phyloP scores from a whole-genome alignment of 2,329 filamentous ascomycete genomes.

The Alternaria ethzedia region DNA sequence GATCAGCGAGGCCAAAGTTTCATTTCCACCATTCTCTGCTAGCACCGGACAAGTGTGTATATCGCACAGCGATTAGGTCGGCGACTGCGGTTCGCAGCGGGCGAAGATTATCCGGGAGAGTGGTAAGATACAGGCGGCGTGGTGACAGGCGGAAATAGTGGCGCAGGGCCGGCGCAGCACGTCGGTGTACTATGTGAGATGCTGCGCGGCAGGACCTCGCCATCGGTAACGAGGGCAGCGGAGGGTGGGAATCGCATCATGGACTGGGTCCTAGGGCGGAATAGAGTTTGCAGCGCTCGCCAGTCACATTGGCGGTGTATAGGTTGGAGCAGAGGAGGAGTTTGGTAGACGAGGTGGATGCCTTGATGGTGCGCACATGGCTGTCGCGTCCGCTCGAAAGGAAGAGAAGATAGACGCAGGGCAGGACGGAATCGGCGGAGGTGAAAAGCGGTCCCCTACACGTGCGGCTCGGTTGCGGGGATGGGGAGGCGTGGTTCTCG shows the following conservation, averaged over 20 bases:
- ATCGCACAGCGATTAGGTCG: neutral
- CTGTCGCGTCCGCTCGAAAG: neutral
- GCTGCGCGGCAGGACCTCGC: constrained; percentile 17
- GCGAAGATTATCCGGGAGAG: constrained; percentile 10
- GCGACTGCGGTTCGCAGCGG: constrained; percentile 3
- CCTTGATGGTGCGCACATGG: constrained; percentile 1
- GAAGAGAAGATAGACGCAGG: neutral
- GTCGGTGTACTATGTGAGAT: neutral
- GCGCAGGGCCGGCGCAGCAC: constrained; percentile 8
- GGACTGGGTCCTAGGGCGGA: neutral
- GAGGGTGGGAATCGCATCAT: constrained; percentile 1
- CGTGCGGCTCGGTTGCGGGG: constrained; percentile 4
- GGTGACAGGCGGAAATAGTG: constrained; percentile 6
- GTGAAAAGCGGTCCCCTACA: neutral
- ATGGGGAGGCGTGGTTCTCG: neutral
- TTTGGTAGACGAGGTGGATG: neutral
- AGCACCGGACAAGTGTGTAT: neutral
- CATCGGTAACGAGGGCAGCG: constrained; percentile 9
- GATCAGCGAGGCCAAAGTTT: neutral
- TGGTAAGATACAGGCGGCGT: constrained; percentile 13
- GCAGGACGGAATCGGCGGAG: neutral
- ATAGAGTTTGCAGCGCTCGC: constrained; percentile 9
- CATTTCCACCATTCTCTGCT: neutral
- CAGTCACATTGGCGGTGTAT: constrained; percentile 12
- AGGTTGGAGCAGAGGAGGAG: neutral